A percentile compares a stretch with the other conserved stretches of the same genome.
These are phyloP conservation scores for Phlebiopsis flavidoalba DNA, from an alignment of 768 basidiomycete species.

Conservation along the genomic window DNA sequence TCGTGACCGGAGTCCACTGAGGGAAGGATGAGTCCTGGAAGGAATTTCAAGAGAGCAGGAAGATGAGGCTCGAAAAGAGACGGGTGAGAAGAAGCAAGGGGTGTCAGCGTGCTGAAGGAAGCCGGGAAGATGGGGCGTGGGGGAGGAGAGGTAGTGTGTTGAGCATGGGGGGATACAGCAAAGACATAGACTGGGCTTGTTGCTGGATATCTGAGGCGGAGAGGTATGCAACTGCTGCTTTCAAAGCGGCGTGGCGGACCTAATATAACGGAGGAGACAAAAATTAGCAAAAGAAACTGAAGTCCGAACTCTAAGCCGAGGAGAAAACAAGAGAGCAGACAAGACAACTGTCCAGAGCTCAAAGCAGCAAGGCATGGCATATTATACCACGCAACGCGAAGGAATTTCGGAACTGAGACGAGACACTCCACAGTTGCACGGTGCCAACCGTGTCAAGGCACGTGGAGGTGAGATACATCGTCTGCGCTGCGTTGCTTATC, in stretches of 20 bases:
- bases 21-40: constrained; percentile 63
- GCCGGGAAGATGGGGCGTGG: constrained; percentile 46
- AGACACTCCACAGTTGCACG: not conserved
- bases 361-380: not conserved
- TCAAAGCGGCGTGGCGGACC: constrained; percentile 71
- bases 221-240: constrained; percentile 66
- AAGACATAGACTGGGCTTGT: constrained; percentile 51
- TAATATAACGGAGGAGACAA: constrained; percentile 19
- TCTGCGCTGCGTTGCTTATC: not conserved
- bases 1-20: constrained; percentile 47
- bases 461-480: not conserved
- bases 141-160: constrained; percentile 64
- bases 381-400: not conserved
- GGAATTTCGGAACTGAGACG: not conserved
- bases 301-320: not conserved
- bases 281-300: not conserved
- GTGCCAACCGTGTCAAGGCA: not conserved
- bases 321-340: not conserved
- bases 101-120: constrained; percentile 68
- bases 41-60: constrained; percentile 58
- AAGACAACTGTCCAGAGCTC: not conserved
- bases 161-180: constrained; percentile 66
- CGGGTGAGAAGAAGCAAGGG: constrained; percentile 63
- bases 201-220: constrained; percentile 55
- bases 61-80: constrained; percentile 73